Base-by-base conservation (phyloP, 768 basidiomycete genomes). In the Flagelloscypha sp. region DNA sequence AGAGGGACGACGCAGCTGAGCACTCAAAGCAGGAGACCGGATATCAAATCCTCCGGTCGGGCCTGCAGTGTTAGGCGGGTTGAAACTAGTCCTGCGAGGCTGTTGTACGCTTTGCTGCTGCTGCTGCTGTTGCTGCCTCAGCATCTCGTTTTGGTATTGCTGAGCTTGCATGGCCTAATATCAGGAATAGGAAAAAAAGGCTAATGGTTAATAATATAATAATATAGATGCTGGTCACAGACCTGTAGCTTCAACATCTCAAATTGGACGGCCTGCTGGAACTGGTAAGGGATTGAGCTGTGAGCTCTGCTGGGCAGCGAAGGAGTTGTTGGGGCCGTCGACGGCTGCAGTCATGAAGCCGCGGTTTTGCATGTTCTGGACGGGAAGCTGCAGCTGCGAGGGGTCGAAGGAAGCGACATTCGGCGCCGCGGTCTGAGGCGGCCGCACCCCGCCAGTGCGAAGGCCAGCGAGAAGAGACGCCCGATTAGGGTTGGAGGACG, bases 401-500 rank as follows among this genome's bases (percentile, higher is more conserved):
- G 68, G 52, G 16, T 60, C 46, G 52, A 75, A 74, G 43, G 73
- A 74, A 40, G 76, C 68, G 33, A 84, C 49, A 53, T 74, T 74
- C 57, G 79, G 76, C 17, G 76, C 75, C 36, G 84, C 79, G 30
- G 81, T 79, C 57, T 82, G 78, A 27, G 84, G 82, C 13, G 74
- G 57, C 48, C 87, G 82, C 41, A 90, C 88, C 32, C 87, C 87
- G 55, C 87, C 88, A 36, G 87, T 90, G 55, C 87, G 83, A 52
- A 90, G 84, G 48, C 84, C 85, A 41, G 81, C 70, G 58, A 90
- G 84, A 52, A 90, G 85, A 43, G 84, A 84, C 33, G 88, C 85
- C 49, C 87, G 84, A 44, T 66, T 62, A 37, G 49, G 46, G 56
- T 68, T 79, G 48, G 70, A 52, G 33, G 50, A 38, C 24, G 16